Evolutionary conservation across 345 rosid species (phyloP).

Genomic region (Bruguiera parviflora): DNA sequence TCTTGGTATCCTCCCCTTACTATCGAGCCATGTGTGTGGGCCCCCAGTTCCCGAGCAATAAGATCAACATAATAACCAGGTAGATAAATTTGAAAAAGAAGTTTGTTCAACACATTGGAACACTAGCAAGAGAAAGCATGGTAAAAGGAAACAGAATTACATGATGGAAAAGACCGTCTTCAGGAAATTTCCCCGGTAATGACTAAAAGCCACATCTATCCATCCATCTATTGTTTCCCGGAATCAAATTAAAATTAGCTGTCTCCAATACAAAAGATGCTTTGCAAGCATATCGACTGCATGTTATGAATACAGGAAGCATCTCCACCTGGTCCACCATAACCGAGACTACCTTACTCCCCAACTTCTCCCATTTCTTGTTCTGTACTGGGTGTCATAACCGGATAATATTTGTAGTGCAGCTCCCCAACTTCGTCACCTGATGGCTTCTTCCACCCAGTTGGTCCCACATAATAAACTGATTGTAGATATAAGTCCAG

Average conservation of each 20-base stretch:
- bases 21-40: too few relatives aligned
- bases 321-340: conserved; percentile 11
- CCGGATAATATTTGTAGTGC: conserved; percentile 79
- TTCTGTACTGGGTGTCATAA: conserved; percentile 53
- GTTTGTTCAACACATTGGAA: background rate
- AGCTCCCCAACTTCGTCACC: conserved; percentile 98
- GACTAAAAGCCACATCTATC: conserved; percentile 12
- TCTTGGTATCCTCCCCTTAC: too few relatives aligned
- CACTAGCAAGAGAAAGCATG: background rate
- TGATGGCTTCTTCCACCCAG: conserved; percentile 92
- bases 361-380: conserved; percentile 87
- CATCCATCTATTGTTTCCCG: background rate
- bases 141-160: conserved; percentile 5
- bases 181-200: conserved; percentile 3
- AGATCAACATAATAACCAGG: too few relatives aligned
- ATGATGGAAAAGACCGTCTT: background rate
- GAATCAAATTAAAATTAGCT: conserved; percentile 6
- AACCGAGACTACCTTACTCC: conserved; percentile 18
- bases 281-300: background rate
- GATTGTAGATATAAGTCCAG: conserved; percentile 17
- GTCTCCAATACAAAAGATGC: conserved; percentile 12
- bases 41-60: too few relatives aligned
- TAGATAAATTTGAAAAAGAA: too few relatives aligned
- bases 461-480: conserved; percentile 93
- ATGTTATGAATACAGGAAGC: background rate